Evolutionary conservation across 768 basidiomycete species (phyloP), one percentile per base, ranked within the genome.

Genomic region (Vararia minispora): DNA sequence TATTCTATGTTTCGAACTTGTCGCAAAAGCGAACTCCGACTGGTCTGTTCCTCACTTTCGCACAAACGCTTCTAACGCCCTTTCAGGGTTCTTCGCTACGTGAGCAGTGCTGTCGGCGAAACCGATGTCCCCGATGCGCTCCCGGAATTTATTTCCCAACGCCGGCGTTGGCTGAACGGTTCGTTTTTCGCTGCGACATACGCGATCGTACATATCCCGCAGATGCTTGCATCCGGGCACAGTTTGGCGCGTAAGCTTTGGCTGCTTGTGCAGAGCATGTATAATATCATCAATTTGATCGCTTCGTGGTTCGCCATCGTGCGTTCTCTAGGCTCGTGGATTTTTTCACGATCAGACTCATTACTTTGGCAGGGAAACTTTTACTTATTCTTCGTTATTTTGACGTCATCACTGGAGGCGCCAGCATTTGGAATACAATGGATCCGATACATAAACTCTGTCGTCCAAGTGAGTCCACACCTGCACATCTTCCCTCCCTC

Each of bases 141-240:
- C 12, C 79, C 91, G 3, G 94, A 97, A 58, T 97, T 95, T 56
- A 97, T 95, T 54, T 72, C 73, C 42, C 94, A 97, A 52, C 78
- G 91, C 5, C 72, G 90, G 35, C 76, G 90, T 47, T 92, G 80
- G 84, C 67, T 87, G 4, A 86, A 87, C 46, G 92, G 94, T 2
- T 92, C 88, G 2, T 89, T 97, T 63, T 97, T 97, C 51, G 92
- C 91, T 6, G 82, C 87, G 5, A 81, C 88, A 6, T 99, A 97
- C 58, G 85, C 94, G 2, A 74, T 97, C 31, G 85, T 86, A 3
- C 91, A 98, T 61, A 68, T 74, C 29, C 74, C 83, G 6, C 88
- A 84, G 60, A 78, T 85, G 27, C 61, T 80, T 62, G 71, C 65
- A 32, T 89, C 81, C 21, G 87, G 86, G 1, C 94, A 99, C 55